Base-by-base conservation (phyloP, 768 basidiomycete genomes). In the Trametopsis cervina region DNA sequence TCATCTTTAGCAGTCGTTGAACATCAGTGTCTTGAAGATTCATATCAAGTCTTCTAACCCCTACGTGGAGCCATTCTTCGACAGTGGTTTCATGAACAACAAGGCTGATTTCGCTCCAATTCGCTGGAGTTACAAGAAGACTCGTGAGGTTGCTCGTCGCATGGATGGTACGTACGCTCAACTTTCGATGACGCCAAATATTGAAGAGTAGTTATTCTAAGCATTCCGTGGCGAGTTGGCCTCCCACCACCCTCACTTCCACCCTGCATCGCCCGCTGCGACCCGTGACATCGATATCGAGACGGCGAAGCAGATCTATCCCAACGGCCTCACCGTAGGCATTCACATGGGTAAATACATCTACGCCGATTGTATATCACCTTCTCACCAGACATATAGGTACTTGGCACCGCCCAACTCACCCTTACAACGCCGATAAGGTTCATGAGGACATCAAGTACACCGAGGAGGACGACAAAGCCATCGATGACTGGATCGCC, bases 1-100 rank as follows among this genome's bases (percentile, higher is more conserved):
- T n/a, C n/a, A n/a, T n/a, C n/a, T n/a, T 36, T 9, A 0, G 18
- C 18, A 22, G 47, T 5, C 17, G 6, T 1, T 15, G 11, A 4
- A 44, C 18, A 27, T 6, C 22, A 18, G 24, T 9, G 40, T 49
- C 20, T 53, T 9, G 29, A 49, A 80, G 77, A 83, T 84, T 57
- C 82, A 83, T 60, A 78, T 84, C 61, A 57, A 65, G 40, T 80
- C 77, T 18, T 50, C 72, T 39, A 78, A 71, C 68, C 82, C 83
- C 4, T 85, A 83, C 66, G 63, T 66, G 55, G 77, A 77, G 54
- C 81, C 83, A 3, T 68, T 61, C 65, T 84, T 83, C 58, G 83
- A 85, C 67, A 76, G 74, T 50, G 83, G 83, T n/a, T 84, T 85
- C 75, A 80, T 85, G 83, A 84, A 82, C 69, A 61, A 84, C 70